Percentiles rank a stretch among this genome's conserved stretches.
Evolutionary conservation across 2,329 filamentous ascomycete species (phyloP).

Genomic region (Bipolaris cookei): DNA sequence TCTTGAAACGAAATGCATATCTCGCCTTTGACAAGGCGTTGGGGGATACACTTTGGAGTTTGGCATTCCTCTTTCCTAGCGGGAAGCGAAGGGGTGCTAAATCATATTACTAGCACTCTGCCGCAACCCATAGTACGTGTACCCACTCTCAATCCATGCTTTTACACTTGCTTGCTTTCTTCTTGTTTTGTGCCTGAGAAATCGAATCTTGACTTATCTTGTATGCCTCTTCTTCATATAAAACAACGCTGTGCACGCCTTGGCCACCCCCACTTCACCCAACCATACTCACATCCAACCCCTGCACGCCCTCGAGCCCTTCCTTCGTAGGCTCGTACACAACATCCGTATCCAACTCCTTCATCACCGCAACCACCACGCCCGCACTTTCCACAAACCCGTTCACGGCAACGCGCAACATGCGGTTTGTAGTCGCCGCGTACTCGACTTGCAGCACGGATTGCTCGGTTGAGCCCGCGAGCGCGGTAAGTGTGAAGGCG

Average conservation of each 20-base stretch:
- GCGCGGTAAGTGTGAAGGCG: constrained; percentile 63
- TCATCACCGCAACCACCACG: constrained; percentile 87
- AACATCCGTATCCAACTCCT: constrained; percentile 85
- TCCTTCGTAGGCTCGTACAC: constrained; percentile 59
- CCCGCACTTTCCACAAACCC: constrained; percentile 91
- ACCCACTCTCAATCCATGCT: background rate
- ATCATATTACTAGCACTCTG: background rate
- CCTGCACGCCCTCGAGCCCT: constrained; percentile 66
- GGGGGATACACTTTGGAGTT: background rate
- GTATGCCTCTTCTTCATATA: background rate
- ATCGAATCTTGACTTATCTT: background rate
- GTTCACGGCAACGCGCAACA: constrained; percentile 95
- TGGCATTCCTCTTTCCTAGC: background rate
- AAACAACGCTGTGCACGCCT: background rate
- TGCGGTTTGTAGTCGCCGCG: constrained; percentile 88
- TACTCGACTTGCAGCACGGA: constrained; percentile 75
- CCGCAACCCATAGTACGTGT: background rate
- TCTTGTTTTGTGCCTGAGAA: background rate
- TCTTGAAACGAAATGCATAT: background rate
- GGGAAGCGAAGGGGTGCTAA: too few relatives aligned
- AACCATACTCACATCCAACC: constrained; percentile 75
- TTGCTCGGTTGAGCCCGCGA: constrained; percentile 3
- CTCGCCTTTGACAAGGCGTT: background rate
- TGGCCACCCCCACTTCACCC: background rate
- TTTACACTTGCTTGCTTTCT: background rate